phyloP scores from a whole-genome alignment of 192 early-diverging fungal genomes.

The Pecoramyces ruminantium region DNA sequence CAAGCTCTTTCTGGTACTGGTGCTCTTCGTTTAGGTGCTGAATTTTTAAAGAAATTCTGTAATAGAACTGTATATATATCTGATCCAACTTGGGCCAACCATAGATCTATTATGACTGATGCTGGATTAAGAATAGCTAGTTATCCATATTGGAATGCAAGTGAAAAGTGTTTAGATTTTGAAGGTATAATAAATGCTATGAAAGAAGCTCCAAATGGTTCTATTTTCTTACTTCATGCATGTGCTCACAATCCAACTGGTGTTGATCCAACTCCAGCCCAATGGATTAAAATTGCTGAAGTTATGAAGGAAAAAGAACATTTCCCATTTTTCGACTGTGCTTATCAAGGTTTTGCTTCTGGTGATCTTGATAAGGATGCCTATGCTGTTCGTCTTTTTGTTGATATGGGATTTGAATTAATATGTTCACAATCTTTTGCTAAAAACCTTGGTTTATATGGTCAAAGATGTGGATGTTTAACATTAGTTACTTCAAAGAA shows the following conservation, averaged over 20 bases:
- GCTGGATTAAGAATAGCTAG: slow-evolving; percentile 69
- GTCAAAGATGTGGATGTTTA: slow-evolving; percentile 66
- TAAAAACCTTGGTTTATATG: slow-evolving; percentile 98
- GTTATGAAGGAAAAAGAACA: slow-evolving; percentile 56
- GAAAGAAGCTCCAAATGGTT: slow-evolving; percentile 48
- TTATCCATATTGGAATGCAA: slow-evolving; percentile 81
- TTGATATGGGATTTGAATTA: slow-evolving; percentile 74
- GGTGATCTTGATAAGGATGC: slow-evolving; percentile 85
- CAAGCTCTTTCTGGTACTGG: slow-evolving; percentile 96
- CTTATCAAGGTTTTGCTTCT: slow-evolving; percentile 96
- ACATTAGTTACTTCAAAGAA: slow-evolving; percentile 47
- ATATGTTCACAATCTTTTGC: slow-evolving; percentile 84
- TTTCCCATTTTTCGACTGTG: slow-evolving; percentile 95
- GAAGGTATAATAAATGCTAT: slow-evolving; percentile 56
- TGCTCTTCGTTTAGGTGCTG: slow-evolving; percentile 68
- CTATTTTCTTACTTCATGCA: slow-evolving; percentile 81
- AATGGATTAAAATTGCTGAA: slow-evolving; percentile 84
- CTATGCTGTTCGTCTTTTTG: slow-evolving; percentile 84
- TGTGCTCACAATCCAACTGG: slow-evolving; percentile 99
- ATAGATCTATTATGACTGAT: slow-evolving; percentile 70
- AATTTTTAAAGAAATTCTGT: slow-evolving; percentile 58
- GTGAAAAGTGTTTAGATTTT: slow-evolving; percentile 59
- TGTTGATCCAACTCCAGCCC: slow-evolving; percentile 84
- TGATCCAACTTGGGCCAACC: slow-evolving; percentile 94
- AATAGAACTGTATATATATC: slow-evolving; percentile 72